These are phyloP conservation scores for Laburnicola sp. DNA, from an alignment of 2,329 filamentous ascomycete genomes.

Conservation along the genomic window DNA sequence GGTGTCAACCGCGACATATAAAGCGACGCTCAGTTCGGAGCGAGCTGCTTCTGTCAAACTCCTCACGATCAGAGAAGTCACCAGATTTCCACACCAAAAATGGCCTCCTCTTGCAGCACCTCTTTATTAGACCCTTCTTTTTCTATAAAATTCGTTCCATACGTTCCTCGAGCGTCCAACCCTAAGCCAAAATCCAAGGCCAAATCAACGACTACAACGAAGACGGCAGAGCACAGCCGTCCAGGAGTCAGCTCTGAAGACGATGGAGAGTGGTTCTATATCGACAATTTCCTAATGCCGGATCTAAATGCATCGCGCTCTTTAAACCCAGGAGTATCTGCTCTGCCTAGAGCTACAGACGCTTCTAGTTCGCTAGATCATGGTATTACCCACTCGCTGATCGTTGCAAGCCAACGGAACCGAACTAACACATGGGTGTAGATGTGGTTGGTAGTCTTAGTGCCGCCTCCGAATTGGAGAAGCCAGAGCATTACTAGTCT, in stretches of 20 bases:
- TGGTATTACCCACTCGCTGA: not conserved
- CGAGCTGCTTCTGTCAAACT: too few relatives aligned
- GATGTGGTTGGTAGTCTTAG: too few relatives aligned
- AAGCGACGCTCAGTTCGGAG: too few relatives aligned
- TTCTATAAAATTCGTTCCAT: slow-evolving; percentile 11
- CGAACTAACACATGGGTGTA: too few relatives aligned
- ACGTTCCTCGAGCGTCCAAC: slow-evolving; percentile 10
- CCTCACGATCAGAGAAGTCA: too few relatives aligned
- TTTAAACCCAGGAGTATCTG: too few relatives aligned
- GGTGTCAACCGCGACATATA: too few relatives aligned
- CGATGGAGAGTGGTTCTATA: not conserved
- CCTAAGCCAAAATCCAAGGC: slow-evolving; percentile 15
- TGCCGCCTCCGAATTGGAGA: too few relatives aligned
- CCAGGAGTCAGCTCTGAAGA: slow-evolving; percentile 6
- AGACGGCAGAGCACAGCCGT: slow-evolving; percentile 12
- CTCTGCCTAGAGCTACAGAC: too few relatives aligned
- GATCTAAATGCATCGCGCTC: too few relatives aligned
- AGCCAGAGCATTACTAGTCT: not conserved
- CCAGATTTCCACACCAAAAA: slow-evolving; percentile 8
- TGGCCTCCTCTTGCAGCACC: slow-evolving; percentile 5
- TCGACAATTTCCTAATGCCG: not conserved
- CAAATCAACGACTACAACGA: slow-evolving; percentile 10
- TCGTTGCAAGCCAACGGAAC: too few relatives aligned
- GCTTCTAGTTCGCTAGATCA: too few relatives aligned
- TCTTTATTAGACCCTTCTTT: slow-evolving; percentile 1